Conservation (phyloP, 345 rosid species). For the Salix exigua region DNA sequence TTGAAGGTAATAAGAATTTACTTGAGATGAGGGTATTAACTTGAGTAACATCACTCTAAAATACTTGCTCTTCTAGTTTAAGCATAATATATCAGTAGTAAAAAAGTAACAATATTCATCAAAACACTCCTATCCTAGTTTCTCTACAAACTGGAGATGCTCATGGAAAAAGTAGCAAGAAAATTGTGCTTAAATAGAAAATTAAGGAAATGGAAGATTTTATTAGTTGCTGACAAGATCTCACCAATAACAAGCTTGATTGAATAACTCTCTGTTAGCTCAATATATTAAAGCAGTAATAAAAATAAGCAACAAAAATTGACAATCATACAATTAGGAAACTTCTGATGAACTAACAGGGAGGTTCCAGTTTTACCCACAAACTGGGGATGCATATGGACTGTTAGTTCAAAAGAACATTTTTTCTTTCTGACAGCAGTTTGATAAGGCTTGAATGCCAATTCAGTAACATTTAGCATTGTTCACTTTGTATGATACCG, state of each 20-base stretch:
- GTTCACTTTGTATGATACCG: background rate
- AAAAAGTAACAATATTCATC: slow-evolving; percentile 2
- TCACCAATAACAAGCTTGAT: background rate
- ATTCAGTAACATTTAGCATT: background rate
- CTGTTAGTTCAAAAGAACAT: background rate
- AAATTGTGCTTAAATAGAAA: background rate
- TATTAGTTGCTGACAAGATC: background rate
- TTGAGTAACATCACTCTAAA: background rate
- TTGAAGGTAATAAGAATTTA: slow-evolving; percentile 1
- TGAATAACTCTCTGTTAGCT: background rate
- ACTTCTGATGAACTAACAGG: background rate
- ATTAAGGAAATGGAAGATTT: background rate
- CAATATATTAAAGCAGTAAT: background rate
- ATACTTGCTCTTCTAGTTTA: background rate
- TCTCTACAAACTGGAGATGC: background rate
- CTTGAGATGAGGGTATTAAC: background rate
- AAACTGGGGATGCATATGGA: background rate
- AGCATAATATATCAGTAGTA: background rate
- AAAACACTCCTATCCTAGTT: background rate
- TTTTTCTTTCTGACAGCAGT: background rate
- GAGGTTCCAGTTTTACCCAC: background rate
- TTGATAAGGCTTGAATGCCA: background rate
- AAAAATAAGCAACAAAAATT: background rate
- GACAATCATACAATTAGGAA: background rate
- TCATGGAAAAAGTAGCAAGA: background rate